Evolutionary conservation across 441 rosid species (phyloP).

Genomic region (Francoa sonchifolia): DNA sequence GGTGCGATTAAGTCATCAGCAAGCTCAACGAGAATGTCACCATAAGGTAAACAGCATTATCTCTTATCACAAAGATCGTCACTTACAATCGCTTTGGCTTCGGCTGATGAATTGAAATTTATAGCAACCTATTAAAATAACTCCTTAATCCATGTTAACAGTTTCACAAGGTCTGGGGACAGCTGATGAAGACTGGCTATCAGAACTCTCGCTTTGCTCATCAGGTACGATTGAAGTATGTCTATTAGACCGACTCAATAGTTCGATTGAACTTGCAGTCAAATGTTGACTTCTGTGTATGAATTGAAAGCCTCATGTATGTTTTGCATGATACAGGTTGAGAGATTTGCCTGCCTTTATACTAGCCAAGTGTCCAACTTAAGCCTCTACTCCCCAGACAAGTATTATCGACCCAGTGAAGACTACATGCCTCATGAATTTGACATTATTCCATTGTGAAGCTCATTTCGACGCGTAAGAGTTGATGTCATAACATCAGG

Average conservation of each 20-base stretch:
- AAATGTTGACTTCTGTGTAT: background rate
- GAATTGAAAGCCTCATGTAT: no score
- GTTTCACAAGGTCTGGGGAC: constrained; percentile 98
- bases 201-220: constrained; percentile 97
- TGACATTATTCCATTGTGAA: constrained; percentile 50
- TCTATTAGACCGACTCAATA: no score
- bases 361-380: constrained; percentile 89
- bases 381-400: constrained; percentile 84
- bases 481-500: no score
- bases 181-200: constrained; percentile 95
- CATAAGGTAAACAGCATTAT: constrained; percentile 50
- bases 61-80: no score
- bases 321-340: constrained; percentile 45
- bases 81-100: no score
- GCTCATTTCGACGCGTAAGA: background rate
- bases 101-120: no score
- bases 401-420: constrained; percentile 87
- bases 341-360: constrained; percentile 97
- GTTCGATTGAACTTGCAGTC: background rate
- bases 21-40: constrained; percentile 63
- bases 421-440: constrained; percentile 97
- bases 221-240: constrained; percentile 37
- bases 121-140: no score
- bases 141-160: no score
- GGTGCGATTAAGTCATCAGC: constrained; percentile 56